A percentile compares a stretch with the other conserved stretches of the same genome.
phyloP scores from a whole-genome alignment of 331 rosid genomes.

The Acacia concinna region DNA sequence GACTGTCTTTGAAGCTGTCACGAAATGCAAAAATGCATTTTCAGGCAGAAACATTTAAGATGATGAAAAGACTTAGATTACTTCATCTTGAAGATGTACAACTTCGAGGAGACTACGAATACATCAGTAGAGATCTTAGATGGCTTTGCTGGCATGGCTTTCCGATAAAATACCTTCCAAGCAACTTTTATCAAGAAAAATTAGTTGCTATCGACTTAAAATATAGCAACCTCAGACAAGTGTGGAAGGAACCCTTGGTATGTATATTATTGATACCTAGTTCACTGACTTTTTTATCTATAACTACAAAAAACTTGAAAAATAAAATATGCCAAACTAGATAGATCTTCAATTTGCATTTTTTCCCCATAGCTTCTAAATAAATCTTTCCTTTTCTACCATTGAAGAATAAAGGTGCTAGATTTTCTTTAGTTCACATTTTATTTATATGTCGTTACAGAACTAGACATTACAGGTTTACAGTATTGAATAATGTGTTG shows the following conservation, averaged over 20 bases:
- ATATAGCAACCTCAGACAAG: neutral
- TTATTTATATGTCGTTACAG: no score
- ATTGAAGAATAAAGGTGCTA: no score
- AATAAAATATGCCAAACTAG: no score
- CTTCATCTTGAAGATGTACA: neutral
- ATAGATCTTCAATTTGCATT: no score
- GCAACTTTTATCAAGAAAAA: neutral
- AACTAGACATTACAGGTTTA: no score
- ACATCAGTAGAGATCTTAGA: neutral
- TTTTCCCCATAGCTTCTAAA: no score
- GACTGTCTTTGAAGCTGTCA: neutral
- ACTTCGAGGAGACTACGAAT: neutral
- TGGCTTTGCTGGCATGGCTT: neutral
- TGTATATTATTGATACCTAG: neutral
- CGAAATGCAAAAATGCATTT: neutral
- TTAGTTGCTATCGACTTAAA: neutral
- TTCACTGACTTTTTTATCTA: neutral
- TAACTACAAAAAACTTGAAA: no score
- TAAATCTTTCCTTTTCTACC: no score
- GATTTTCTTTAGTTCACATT: no score
- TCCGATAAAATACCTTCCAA: neutral
- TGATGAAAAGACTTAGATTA: neutral
- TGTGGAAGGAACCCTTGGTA: neutral
- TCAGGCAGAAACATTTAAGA: neutral
- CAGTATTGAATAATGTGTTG: no score